A percentile compares a stretch with the other conserved stretches of the same genome.
Evolutionary conservation across 164 flowering plant species (phyloP).

Genomic region (Aristolochia contorta): DNA sequence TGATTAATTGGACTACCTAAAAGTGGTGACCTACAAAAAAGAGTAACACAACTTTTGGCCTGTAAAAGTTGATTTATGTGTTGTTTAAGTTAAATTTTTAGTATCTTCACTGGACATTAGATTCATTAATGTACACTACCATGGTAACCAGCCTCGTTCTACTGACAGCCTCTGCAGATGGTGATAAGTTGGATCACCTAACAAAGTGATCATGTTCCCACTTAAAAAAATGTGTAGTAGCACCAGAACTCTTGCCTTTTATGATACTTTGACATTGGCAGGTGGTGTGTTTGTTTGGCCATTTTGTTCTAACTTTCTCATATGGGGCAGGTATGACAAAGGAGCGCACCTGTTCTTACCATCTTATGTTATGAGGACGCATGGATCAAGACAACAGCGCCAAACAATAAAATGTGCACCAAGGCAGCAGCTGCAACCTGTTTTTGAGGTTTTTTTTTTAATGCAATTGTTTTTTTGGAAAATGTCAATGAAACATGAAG

Average conservation of each 20-base stretch:
- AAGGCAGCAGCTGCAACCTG: conserved; percentile 40
- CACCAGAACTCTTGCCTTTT: background rate
- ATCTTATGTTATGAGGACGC: conserved; percentile 89
- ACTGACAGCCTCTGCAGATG: too few species aligned
- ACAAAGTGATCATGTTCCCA: too few species aligned
- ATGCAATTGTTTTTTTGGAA: background rate
- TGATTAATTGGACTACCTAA: too few species aligned
- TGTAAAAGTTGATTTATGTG: too few species aligned
- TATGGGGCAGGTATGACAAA: conserved; percentile 63
- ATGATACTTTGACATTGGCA: background rate
- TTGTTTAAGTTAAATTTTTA: too few species aligned
- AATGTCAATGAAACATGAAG: background rate
- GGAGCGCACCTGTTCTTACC: conserved; percentile 86
- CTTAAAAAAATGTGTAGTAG: too few species aligned
- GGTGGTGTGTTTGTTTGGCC: background rate
- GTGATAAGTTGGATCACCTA: too few species aligned
- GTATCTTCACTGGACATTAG: too few species aligned
- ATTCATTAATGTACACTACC: too few species aligned
- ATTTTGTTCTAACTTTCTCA: background rate
- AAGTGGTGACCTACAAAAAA: too few species aligned
- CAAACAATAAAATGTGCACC: conserved; percentile 60
- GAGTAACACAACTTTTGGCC: too few species aligned
- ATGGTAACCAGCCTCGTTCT: too few species aligned
- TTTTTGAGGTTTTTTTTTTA: conserved; percentile 56
- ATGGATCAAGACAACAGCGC: conserved; percentile 84